Conservation (phyloP, 768 basidiomycete genomes). For the Coprinopsis cinerea region DNA sequence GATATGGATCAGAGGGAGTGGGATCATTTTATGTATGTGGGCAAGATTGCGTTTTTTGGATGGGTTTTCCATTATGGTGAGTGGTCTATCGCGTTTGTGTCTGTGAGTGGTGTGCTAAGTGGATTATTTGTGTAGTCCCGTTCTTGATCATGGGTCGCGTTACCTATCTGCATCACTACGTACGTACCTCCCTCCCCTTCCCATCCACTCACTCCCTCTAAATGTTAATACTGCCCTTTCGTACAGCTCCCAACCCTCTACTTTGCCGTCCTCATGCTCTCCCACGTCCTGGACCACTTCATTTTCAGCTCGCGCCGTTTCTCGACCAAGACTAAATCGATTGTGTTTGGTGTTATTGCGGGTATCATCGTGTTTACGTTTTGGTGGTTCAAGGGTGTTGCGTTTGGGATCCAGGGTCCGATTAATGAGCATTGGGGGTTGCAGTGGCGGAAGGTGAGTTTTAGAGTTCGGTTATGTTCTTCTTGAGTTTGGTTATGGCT, state of each 20-base stretch:
- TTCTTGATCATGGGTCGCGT: conserved; percentile 98
- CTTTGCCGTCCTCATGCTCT: conserved; percentile 90
- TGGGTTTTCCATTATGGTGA: conserved; percentile 89
- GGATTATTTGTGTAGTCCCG: conserved; percentile 51
- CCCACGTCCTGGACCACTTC: conserved; percentile 89
- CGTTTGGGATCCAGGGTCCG: conserved; percentile 90
- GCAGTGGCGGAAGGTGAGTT: conserved; percentile 62
- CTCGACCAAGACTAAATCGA: conserved; percentile 57
- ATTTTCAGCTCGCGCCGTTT: conserved; percentile 74
- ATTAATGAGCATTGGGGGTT: conserved; percentile 75
- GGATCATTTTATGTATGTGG: conserved; percentile 91
- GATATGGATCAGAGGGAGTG: conserved; percentile 94
- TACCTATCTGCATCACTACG: conserved; percentile 95
- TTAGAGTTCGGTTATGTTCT: conserved; percentile 5
- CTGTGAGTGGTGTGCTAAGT: background rate
- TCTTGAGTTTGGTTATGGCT: background rate
- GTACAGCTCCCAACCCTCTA: conserved; percentile 88
- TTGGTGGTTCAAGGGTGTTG: conserved; percentile 91
- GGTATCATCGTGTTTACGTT: conserved; percentile 66
- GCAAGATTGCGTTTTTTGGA: conserved; percentile 85
- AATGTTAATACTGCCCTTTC: conserved; percentile 4
- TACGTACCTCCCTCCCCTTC: conserved; percentile 35
- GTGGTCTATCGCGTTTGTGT: conserved; percentile 19
- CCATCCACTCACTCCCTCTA: background rate
- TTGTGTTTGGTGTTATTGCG: conserved; percentile 61